Conservation (phyloP, 352 stramenopile genomes). For the Globisporangium cystogenes region DNA sequence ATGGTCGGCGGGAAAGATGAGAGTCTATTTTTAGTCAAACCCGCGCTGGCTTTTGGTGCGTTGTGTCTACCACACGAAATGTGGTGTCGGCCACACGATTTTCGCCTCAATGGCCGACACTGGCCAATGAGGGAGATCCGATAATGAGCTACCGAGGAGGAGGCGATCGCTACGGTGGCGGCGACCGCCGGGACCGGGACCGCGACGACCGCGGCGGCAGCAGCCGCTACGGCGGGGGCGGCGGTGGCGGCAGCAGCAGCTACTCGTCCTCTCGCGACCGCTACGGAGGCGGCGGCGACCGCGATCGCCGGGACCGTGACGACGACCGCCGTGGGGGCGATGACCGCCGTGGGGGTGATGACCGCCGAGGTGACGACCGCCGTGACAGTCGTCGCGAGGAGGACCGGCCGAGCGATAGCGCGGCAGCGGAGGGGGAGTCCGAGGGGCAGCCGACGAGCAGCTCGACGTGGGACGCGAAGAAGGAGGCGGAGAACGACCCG, state of each 20-base stretch:
- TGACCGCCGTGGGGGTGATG: conserved; percentile 11
- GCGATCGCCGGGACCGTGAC: conserved; percentile 17
- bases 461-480: conserved; percentile 60
- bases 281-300: background rate
- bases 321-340: conserved; percentile 12
- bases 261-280: conserved; percentile 19
- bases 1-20: conserved; percentile 1
- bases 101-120: no score
- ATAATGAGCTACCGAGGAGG: conserved; percentile 17
- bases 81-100: no score
- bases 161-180: conserved; percentile 8
- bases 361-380: conserved; percentile 12
- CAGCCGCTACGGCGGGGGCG: conserved; percentile 15
- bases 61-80: no score
- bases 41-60: conserved; percentile 2
- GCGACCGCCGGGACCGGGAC: conserved; percentile 14
- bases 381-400: background rate
- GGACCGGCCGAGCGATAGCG: conserved; percentile 2
- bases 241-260: conserved; percentile 24
- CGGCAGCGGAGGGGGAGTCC: conserved; percentile 15
- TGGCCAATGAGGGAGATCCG: no score
- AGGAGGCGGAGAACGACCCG: conserved; percentile 75
- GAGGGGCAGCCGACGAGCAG: conserved; percentile 27
- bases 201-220: conserved; percentile 9
- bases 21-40: conserved; percentile 4